Percentiles rank a stretch among this genome's conserved stretches.
phyloP scores from a whole-genome alignment of 129 eudicot species.

The Silybum marianum region DNA sequence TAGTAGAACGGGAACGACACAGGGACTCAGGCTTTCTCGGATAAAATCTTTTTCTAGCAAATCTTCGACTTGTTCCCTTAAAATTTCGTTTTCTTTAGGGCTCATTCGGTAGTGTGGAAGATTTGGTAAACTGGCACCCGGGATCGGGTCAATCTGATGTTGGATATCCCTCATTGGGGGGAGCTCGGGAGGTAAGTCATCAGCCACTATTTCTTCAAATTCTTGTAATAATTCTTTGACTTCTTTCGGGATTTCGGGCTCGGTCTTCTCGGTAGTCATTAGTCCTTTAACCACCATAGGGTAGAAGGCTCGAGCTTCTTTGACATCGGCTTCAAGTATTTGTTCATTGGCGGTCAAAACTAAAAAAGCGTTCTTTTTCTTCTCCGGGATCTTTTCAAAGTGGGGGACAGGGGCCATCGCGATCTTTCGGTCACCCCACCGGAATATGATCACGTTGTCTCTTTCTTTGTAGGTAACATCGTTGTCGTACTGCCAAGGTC shows the following conservation, averaged over 20 bases:
- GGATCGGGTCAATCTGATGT: slow-evolving; percentile 7
- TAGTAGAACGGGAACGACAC: not conserved
- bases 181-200: not conserved
- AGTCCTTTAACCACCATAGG: not conserved
- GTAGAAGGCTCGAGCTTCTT: not conserved
- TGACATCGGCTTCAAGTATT: not conserved
- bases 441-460: not conserved
- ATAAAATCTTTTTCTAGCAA: not conserved
- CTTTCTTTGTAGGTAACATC: not conserved
- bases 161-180: not conserved
- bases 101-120: not conserved
- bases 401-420: not conserved
- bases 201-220: not conserved
- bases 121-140: not conserved
- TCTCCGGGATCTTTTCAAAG: not conserved
- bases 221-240: not conserved
- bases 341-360: not conserved
- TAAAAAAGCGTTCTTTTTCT: not conserved
- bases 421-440: not conserved
- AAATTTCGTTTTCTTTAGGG: not conserved
- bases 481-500: slow-evolving; percentile 8
- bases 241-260: not conserved
- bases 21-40: not conserved
- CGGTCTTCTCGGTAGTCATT: not conserved
- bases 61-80: slow-evolving; percentile 2